These are phyloP conservation scores for Tetrastigma voinierianum DNA, from an alignment of 164 flowering plant species.

Conservation along the genomic window DNA sequence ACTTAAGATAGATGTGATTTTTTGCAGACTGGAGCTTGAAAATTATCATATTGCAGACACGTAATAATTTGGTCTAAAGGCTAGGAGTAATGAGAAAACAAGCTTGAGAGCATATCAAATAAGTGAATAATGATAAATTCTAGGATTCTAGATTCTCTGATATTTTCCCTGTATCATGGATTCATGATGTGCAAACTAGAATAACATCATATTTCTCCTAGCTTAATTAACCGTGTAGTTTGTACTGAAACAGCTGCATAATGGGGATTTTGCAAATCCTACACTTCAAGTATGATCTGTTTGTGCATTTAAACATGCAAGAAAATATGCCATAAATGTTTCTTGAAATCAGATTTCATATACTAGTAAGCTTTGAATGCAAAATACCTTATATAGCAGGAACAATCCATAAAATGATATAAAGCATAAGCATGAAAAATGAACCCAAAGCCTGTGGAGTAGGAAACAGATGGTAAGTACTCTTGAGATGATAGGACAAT, in stretches of 20 bases:
- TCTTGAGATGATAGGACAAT: no score
- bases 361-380: background rate
- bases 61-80: background rate
- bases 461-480: background rate
- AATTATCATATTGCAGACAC: background rate
- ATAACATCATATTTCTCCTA: no score
- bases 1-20: background rate
- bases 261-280: background rate
- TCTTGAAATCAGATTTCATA: background rate
- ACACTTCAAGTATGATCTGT: background rate
- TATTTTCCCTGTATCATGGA: no score
- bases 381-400: constrained; percentile 63
- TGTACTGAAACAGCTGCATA: no score
- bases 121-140: no score
- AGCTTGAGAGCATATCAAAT: background rate
- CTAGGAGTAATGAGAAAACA: background rate
- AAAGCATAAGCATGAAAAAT: constrained; percentile 70
- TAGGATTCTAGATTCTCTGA: no score
- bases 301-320: background rate
- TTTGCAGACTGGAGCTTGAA: background rate
- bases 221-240: no score
- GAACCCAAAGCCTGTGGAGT: constrained; percentile 89
- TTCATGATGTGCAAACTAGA: no score
- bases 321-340: background rate
- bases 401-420: constrained; percentile 65